phyloP scores from a whole-genome alignment of 208 protist genomes.

The Trypanosoma melophagium region DNA sequence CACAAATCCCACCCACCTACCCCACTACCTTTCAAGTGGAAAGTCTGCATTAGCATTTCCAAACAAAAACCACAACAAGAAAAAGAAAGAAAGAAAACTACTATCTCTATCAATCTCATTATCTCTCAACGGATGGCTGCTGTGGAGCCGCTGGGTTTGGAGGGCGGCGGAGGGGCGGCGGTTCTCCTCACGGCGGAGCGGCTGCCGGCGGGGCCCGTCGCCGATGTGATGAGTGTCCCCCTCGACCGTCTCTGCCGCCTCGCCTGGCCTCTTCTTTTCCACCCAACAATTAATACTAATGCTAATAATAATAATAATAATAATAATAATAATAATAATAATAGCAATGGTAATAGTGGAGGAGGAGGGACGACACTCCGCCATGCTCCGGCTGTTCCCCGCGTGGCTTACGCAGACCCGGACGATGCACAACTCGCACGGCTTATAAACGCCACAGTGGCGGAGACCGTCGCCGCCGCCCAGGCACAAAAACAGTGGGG shows the following conservation, averaged over 20 bases:
- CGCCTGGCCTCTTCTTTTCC: constrained; percentile 48
- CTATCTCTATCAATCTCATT: too few relatives aligned
- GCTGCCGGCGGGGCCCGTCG: constrained; percentile 20
- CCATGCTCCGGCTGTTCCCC: background rate
- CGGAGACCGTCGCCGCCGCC: constrained; percentile 8
- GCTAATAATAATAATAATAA: background rate
- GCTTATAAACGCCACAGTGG: constrained; percentile 13
- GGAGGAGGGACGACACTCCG: too few relatives aligned
- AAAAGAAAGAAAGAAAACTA: too few relatives aligned
- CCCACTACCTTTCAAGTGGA: too few relatives aligned
- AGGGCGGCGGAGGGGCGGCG: too few relatives aligned
- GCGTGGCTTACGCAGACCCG: constrained; percentile 8
- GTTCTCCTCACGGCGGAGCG: too few relatives aligned
- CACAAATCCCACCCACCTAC: too few relatives aligned
- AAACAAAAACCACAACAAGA: too few relatives aligned
- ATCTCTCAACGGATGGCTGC: too few relatives aligned
- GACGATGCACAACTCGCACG: constrained; percentile 16
- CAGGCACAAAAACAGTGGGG: constrained; percentile 10
- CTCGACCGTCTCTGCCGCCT: constrained; percentile 37
- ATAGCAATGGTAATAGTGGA: background rate
- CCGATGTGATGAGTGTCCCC: constrained; percentile 52
- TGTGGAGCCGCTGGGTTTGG: too few relatives aligned
- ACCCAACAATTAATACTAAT: constrained; percentile 7
- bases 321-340: background rate
- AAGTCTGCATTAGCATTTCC: too few relatives aligned